Base-by-base conservation (phyloP, 83 land plant species). In the Larix sibirica region DNA sequence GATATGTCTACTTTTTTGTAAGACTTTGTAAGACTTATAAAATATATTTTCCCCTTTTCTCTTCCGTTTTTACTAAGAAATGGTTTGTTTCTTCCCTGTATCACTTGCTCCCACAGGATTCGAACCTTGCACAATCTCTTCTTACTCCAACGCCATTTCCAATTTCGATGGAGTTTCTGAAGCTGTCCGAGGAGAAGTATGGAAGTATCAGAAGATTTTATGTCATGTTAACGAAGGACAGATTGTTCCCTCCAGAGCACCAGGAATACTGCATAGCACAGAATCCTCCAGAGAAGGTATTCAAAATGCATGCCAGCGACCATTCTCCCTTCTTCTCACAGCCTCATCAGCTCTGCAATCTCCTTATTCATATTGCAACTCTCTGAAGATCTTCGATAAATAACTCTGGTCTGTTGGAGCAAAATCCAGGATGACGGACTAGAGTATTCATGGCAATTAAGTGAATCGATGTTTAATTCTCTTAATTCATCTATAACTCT, bases 291-390 rank as follows among this genome's bases (percentile, higher is more conserved):
- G 73, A 68, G 73, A 33, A 7, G 18, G 6, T 68, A 33, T 68
- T 68, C 73, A 68, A 68, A 68, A 33, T 68, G 73, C 73, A 31
- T 68, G 73, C 42, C 6, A 68, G 73, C 36, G 73, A 68, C 20
- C 73, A 68, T 7, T 68, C 73, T 16, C 73, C 73, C 4, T 68
- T 68, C 18, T 68, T 68, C 73, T 68, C 73, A 33, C 73, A 68
- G 42, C 73, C 73, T 68, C 9, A 68, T 0, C 73, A 68, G 73
- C 42, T 68, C 5, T 68, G 71, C 71, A 68, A 68, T 68, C 71
- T 68, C 33, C 71, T 68, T 6, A 26, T 33, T 31, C 71, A 68
- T 68, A 68, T 68, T 68, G 73, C 73, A 68, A 68, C 73, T 33
- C 73, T 68, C n/a, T 68, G 73, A 68, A 33, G n/a, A 68, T 7